Conservation (phyloP, 129 eudicot genomes). For the Helianthus tuberosus region DNA sequence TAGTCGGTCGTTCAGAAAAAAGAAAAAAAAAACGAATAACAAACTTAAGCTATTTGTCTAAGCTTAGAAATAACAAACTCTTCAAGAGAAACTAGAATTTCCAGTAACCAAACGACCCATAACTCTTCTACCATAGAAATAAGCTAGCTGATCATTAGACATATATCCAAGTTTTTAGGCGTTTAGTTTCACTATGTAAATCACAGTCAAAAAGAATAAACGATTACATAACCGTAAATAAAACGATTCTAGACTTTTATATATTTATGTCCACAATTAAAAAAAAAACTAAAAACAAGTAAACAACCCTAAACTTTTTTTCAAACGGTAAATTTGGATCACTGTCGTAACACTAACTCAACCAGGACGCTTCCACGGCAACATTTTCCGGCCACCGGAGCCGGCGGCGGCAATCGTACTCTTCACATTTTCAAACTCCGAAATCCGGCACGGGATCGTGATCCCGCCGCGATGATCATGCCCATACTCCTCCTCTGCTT, state of each 20-base stretch:
- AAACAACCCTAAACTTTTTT: slow-evolving; percentile 11
- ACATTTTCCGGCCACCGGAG: slow-evolving; percentile 55
- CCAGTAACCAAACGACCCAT: too few species aligned
- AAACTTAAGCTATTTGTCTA: too few species aligned
- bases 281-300: not conserved
- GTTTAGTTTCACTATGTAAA: too few species aligned
- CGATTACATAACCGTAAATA: not conserved
- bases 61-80: too few species aligned
- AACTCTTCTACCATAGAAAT: too few species aligned
- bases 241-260: not conserved
- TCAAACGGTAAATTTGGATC: not conserved
- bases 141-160: too few species aligned
- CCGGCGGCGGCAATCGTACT: slow-evolving; percentile 65
- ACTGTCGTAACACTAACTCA: slow-evolving; percentile 24
- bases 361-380: slow-evolving; percentile 32
- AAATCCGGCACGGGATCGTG: slow-evolving; percentile 82
- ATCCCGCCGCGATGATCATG: slow-evolving; percentile 81
- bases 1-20: too few species aligned
- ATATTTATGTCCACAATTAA: slow-evolving; percentile 17
- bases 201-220: too few species aligned
- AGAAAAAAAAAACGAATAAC: too few species aligned
- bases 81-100: too few species aligned
- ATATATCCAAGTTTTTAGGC: too few species aligned
- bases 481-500: slow-evolving; percentile 77
- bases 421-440: slow-evolving; percentile 81